Evolutionary conservation across 2,329 filamentous ascomycete genomes (phyloP), one percentile per base, ranked within the genome.

Genomic region (Colletotrichum liriopes): DNA sequence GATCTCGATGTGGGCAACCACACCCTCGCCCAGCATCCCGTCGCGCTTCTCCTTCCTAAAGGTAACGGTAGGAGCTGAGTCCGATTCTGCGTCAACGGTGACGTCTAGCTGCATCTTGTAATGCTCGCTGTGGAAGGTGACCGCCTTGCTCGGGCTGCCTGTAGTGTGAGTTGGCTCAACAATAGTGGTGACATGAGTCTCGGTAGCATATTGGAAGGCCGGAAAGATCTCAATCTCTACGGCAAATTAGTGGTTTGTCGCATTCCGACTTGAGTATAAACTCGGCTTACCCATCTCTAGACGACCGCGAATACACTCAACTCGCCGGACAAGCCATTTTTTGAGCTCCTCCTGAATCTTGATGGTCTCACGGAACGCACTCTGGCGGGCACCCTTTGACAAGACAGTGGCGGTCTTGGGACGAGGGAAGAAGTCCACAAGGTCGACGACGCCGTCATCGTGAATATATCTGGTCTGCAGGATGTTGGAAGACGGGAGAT

Each of bases 401-500:
- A 90, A 80, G 37, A 91, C 86, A 51, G 84, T 83, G 41, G 87
- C 86, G 62, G 86, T 89, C 77, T 89, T 91, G 14, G 92, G 92
- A 1, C 93, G 87, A 0, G 93, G 93, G 75, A 95, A 94, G 82
- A 94, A 95, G 79, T 95, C 93, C 20, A 93, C 85, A 39, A 95
- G 79, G 67, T 93, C 92, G 14, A 93, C 89, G 0, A 94, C 93
- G 1, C 93, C 93, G 67, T 93, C 89, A 76, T 95, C 93, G 74
- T 92, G 89, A 74, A 94, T 92, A 79, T 93, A 94, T n/a, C 93
- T 87, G 1, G 93, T 95, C 79, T 94, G 91, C 2, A 95, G 84
- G 71, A 95, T 92, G 76, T 93, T 94, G 59, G 91, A 92, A 12
- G 91, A 93, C 0, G 93, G 92, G 2, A 94, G 86, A 77, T 95